These are phyloP conservation scores for Hypoxylon sp. DNA, from an alignment of 2,329 filamentous ascomycete genomes.

Conservation along the genomic window DNA sequence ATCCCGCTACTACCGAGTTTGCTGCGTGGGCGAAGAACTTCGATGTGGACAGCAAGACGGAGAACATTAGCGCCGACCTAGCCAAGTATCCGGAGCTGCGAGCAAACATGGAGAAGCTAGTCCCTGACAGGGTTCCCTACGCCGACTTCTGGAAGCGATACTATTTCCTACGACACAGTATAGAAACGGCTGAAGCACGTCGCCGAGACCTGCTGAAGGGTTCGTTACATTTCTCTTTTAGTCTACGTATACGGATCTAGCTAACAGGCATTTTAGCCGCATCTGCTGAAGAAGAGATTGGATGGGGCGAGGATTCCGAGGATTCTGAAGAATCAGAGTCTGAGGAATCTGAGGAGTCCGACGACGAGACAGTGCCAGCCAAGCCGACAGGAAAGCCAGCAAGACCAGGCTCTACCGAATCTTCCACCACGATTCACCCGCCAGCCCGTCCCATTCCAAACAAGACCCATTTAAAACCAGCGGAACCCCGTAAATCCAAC, in stretches of 20 bases:
- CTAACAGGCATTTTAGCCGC: slow-evolving; percentile 67
- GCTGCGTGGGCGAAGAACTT: slow-evolving; percentile 80
- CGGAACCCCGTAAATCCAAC: slow-evolving; percentile 80
- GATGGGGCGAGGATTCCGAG: slow-evolving; percentile 74
- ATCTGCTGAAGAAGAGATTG: slow-evolving; percentile 78
- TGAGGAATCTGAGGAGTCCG: slow-evolving; percentile 72
- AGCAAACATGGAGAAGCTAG: slow-evolving; percentile 92
- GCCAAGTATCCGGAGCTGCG: slow-evolving; percentile 89
- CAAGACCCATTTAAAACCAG: slow-evolving; percentile 69
- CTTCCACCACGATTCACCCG: slow-evolving; percentile 74
- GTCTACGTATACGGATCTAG: slow-evolving; percentile 47
- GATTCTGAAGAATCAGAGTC: slow-evolving; percentile 75
- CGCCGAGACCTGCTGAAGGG: slow-evolving; percentile 92
- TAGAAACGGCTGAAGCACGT: slow-evolving; percentile 92
- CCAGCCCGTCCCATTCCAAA: slow-evolving; percentile 52
- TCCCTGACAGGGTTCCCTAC: slow-evolving; percentile 94
- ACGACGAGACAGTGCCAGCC: slow-evolving; percentile 56
- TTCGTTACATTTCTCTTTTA: slow-evolving; percentile 60
- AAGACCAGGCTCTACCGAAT: slow-evolving; percentile 64
- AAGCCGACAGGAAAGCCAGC: slow-evolving; percentile 59
- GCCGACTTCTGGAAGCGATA: slow-evolving; percentile 93
- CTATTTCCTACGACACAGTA: slow-evolving; percentile 92
- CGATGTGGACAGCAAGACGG: slow-evolving; percentile 86
- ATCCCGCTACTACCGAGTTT: slow-evolving; percentile 83
- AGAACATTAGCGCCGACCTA: slow-evolving; percentile 84